These are phyloP conservation scores for Cichorium intybus DNA, from an alignment of 140 eudicot species.

Conservation along the genomic window DNA sequence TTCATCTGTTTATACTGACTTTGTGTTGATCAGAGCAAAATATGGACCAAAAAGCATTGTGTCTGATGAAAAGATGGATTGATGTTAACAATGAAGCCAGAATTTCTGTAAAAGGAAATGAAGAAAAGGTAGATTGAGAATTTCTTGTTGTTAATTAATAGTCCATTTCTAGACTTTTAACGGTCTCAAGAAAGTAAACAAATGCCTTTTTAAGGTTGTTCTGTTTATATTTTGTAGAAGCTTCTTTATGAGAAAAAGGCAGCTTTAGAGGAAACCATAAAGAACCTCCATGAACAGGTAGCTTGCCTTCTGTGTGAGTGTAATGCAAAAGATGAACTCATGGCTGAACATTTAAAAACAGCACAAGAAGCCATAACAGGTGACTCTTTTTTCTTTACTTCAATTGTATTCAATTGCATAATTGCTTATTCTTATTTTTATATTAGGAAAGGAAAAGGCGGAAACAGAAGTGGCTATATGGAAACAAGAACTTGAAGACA, in stretches of 20 bases:
- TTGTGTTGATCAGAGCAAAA: neutral
- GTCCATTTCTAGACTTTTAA: neutral
- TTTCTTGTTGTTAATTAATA: conserved; percentile 1
- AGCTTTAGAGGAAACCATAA: conserved; percentile 43
- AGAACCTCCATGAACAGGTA: conserved; percentile 49
- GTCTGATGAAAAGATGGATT: conserved; percentile 8
- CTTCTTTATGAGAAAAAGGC: conserved; percentile 39
- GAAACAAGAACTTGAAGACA: conserved; percentile 29
- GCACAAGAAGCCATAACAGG: conserved; percentile 67
- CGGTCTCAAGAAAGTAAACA: too few species aligned
- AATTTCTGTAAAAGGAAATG: conserved; percentile 20
- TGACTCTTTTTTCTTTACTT: conserved; percentile 7
- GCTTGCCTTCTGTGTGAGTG: conserved; percentile 54
- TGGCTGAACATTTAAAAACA: conserved; percentile 40
- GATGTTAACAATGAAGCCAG: conserved; percentile 30
- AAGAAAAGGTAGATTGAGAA: conserved; percentile 48
- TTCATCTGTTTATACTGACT: neutral
- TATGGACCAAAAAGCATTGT: conserved; percentile 37
- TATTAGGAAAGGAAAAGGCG: conserved; percentile 39
- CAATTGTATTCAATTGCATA: neutral
- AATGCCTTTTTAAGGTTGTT: neutral
- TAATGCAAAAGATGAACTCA: conserved; percentile 56
- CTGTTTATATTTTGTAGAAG: conserved; percentile 21
- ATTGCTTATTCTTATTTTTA: neutral
- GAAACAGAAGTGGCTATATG: conserved; percentile 22